Base-by-base conservation (phyloP, 1,139 yeast species). In the Suhomyces ambrosiae region DNA sequence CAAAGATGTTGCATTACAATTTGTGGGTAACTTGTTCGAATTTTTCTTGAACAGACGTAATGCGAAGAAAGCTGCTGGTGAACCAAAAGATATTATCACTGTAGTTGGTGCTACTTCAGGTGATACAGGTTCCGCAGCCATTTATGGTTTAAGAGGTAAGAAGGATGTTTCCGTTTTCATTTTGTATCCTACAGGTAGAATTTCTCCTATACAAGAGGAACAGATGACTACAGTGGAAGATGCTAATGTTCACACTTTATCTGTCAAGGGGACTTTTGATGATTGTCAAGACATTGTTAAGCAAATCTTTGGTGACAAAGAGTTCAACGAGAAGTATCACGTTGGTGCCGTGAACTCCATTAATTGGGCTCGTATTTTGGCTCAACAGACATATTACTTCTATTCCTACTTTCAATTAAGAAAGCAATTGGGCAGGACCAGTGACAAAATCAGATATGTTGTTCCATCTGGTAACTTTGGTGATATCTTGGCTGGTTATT, bases 71-170 rank as follows among this genome's bases (percentile, higher is more conserved):
- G 67, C 76, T 27, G 78, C 69, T 17, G 74, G 67, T 22, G 74
- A 74, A 39, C 74, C 79, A 46, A 76, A 94, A 56, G 94, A 88
- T 52, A 78, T 80, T 45, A 75, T 92, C 53, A 92, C 99, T 26
- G 98, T 92, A 48, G 96, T 92, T 43, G 99, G 99, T 54, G 99
- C 99, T 30, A 92, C 99, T 18, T 86, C 96, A 37, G 99, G 99
- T 55, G 99, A 92, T 60, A 92, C 99, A 32, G 99, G 99, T 37
- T 86, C 96, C 33, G 99, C 99, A 37, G 98, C 99, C 45, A 92
- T 92, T 50, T 92, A 92, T 66, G 99, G 99, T 40, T 77, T 92
- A 52, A 79, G 98, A 68, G 95, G 95, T 60, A 92, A 92, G 69
- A 86, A 89, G 65, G 97, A 94, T 61, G 96, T 92, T 19, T 86